Conservation (phyloP, 108 stramenopile genomes). For the Schizochytrium sp. region DNA sequence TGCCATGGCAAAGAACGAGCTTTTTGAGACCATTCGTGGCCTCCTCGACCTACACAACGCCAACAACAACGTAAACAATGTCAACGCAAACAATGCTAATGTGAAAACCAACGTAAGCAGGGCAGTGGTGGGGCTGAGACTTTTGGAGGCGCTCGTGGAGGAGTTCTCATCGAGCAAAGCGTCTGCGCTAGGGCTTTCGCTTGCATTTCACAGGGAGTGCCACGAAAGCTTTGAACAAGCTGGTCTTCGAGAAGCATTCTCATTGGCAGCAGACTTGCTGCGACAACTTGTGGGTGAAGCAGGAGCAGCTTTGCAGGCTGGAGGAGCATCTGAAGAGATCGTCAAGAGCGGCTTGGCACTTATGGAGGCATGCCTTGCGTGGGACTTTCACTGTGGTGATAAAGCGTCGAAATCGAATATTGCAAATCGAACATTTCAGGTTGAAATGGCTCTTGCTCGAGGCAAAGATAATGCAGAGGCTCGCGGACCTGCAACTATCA, state of each 20-base stretch:
- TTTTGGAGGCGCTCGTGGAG: conserved; percentile 29
- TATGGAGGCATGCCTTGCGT: conserved; percentile 42
- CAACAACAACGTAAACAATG: no score
- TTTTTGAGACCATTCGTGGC: not conserved
- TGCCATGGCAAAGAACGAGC: conserved; percentile 36
- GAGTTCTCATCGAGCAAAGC: conserved; percentile 59
- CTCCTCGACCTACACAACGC: not conserved
- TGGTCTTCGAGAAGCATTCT: conserved; percentile 1
- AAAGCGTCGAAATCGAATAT: not conserved
- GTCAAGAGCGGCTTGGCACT: not conserved
- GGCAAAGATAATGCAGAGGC: not conserved
- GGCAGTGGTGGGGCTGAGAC: not conserved
- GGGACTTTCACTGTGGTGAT: conserved; percentile 8
- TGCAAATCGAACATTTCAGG: not conserved
- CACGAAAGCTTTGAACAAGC: conserved; percentile 58
- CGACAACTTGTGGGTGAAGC: not conserved
- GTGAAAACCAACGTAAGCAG: no score
- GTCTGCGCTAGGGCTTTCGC: conserved; percentile 10
- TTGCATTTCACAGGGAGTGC: conserved; percentile 44
- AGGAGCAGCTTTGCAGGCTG: not conserved
- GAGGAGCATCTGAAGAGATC: not conserved
- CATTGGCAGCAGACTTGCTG: not conserved
- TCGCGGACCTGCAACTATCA: not conserved
- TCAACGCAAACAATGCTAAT: no score
- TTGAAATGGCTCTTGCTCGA: not conserved